phyloP scores from a whole-genome alignment of 345 rosid species.

The Iberis pinnata region DNA sequence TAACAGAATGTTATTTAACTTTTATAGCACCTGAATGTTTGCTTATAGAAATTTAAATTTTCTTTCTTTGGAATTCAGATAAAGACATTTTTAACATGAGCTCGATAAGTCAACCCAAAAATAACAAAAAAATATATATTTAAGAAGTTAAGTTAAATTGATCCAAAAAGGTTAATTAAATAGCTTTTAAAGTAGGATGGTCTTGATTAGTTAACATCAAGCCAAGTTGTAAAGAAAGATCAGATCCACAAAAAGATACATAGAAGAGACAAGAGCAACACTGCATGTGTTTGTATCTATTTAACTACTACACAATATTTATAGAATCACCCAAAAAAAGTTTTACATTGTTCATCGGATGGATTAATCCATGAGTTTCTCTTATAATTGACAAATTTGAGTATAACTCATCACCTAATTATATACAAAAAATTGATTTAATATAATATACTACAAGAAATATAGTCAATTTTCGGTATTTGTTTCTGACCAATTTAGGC shows the following conservation, averaged over 20 bases:
- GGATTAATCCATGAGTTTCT: slow-evolving; percentile 23
- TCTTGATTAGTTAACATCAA: slow-evolving; percentile 18
- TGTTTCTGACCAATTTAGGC: too few species aligned
- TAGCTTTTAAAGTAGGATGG: slow-evolving; percentile 9
- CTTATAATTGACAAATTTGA: slow-evolving; percentile 25
- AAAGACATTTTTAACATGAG: too few species aligned
- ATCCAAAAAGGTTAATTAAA: background rate
- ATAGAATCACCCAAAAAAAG: slow-evolving; percentile 23
- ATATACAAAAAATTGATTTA: background rate
- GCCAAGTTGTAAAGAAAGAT: slow-evolving; percentile 18
- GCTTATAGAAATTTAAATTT: too few species aligned
- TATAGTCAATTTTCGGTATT: too few species aligned
- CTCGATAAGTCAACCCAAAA: too few species aligned
- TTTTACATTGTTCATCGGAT: slow-evolving; percentile 10
- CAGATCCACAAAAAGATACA: slow-evolving; percentile 3
- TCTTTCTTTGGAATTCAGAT: too few species aligned
- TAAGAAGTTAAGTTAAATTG: background rate
- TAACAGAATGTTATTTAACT: too few species aligned
- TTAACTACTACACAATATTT: slow-evolving; percentile 23
- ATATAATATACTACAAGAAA: too few species aligned
- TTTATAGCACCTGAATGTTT: too few species aligned
- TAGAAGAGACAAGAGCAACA: slow-evolving; percentile 18
- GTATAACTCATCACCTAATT: slow-evolving; percentile 27
- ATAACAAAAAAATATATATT: too few species aligned
- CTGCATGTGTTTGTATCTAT: slow-evolving; percentile 24